Evolutionary conservation across 306 rosid species (phyloP), one percentile per base, ranked within the genome.

Genomic region (Acmispon strigosus): DNA sequence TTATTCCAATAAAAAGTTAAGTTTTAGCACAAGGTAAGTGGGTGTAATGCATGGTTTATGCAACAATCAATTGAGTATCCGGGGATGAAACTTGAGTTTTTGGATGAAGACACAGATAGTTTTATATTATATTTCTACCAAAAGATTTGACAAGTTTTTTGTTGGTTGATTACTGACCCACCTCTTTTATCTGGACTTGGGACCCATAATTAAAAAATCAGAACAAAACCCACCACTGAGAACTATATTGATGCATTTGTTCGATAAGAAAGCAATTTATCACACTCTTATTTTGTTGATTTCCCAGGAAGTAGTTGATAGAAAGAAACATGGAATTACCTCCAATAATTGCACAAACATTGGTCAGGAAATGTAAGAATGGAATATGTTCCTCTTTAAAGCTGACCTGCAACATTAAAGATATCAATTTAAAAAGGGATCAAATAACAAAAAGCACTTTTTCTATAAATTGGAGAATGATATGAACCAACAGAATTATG

Each of bases 341-440:
- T 88, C 98, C 98, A 76, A 92, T 55, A 57, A 92, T 90, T 69
- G 98, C 98, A 77, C 87, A 89, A 70, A 92, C 24, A 73, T 88
- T 84, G 69, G 98, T 92, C 85, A 92, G 47, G 82, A 92, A 92
- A 69, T 92, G 98, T 49, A 90, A 77, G 79, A 90, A 89, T 13
- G 96, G 89, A 54, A 54, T 80, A 65, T 81, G 96, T 74, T 86
- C 92, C 80, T 88, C 98, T 74, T 76, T 90, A 37, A 84, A 86
- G 51, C 79, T 90, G 82, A 92, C 98, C 96, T 92, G 91, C 72
- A 84, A 69, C 56, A 84, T 44, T 66, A 16, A 63, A 64, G 48
- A 78, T 5, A 24, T 52, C 63, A 18, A 37, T 39, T 51, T 49
- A 49, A 22, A 47, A 34, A 10, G 51, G 50, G 43, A 77, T 24